Conservation (phyloP, 1,284 basidiomycete species). For the Ustilago cynodontis region DNA sequence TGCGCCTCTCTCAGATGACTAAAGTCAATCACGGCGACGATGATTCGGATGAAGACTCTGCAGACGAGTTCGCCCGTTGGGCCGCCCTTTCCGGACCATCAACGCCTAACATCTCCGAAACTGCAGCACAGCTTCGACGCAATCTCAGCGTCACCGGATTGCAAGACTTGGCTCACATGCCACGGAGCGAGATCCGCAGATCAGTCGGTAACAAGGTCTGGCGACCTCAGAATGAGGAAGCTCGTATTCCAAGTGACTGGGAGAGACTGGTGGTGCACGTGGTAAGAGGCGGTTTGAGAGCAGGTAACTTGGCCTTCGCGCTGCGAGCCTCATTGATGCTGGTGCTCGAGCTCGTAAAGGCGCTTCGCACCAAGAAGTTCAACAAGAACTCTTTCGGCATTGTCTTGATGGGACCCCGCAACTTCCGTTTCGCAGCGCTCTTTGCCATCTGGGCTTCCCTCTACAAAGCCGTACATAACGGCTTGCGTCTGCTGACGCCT, state of each 20-base stretch:
- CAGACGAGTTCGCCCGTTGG: slow-evolving; percentile 44
- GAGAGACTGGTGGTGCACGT: slow-evolving; percentile 66
- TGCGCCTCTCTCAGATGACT: slow-evolving; percentile 43
- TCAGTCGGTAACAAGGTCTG: slow-evolving; percentile 65
- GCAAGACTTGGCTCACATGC: slow-evolving; percentile 62
- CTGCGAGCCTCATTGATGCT: slow-evolving; percentile 59
- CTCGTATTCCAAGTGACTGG: slow-evolving; percentile 64
- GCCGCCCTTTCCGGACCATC: slow-evolving; percentile 48
- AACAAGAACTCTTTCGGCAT: slow-evolving; percentile 38
- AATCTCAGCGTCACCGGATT: slow-evolving; percentile 60
- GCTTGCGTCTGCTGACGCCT: slow-evolving; percentile 63
- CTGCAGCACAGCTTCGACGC: slow-evolving; percentile 62
- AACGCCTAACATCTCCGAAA: slow-evolving; percentile 66
- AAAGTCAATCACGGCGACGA: slow-evolving; percentile 35
- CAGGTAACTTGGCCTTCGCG: slow-evolving; percentile 63
- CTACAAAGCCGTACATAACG: slow-evolving; percentile 67
- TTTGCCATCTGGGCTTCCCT: slow-evolving; percentile 65
- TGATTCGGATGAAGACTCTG: slow-evolving; percentile 48
- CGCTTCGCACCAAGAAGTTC: slow-evolving; percentile 55
- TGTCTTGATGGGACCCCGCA: slow-evolving; percentile 55
- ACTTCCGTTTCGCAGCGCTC: slow-evolving; percentile 64
- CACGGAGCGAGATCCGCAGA: slow-evolving; percentile 57
- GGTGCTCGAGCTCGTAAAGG: slow-evolving; percentile 62
- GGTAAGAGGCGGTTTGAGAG: slow-evolving; percentile 60
- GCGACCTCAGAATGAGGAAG: slow-evolving; percentile 66